phyloP scores from a whole-genome alignment of 257 asterid species.

The Salvia hispanica region DNA sequence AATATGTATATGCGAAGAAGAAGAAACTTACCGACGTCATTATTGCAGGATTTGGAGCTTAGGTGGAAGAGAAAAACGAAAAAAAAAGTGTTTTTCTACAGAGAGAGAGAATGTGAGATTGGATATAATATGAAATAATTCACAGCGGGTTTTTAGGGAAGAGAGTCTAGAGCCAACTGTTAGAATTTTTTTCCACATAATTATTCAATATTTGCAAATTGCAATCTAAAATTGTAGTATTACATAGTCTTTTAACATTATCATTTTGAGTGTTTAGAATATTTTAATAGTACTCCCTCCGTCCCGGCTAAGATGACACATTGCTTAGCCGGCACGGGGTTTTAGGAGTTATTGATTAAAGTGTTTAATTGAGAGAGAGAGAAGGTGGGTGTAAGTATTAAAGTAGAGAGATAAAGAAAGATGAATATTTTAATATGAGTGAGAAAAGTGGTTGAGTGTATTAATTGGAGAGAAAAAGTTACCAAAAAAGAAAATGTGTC shows the following conservation, averaged over 20 bases:
- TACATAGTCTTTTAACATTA: neutral
- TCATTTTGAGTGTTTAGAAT: neutral
- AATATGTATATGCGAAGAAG: neutral
- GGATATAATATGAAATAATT: slow-evolving; percentile 31
- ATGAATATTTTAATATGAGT: too few relatives aligned
- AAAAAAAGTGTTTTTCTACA: neutral
- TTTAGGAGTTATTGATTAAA: too few relatives aligned
- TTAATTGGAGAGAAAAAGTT: too few relatives aligned
- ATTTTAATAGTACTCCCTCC: neutral
- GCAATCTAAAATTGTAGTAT: neutral
- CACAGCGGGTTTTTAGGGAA: slow-evolving; percentile 45
- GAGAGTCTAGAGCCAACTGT: slow-evolving; percentile 11
- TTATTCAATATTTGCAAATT: neutral
- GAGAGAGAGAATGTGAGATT: slow-evolving; percentile 26
- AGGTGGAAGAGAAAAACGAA: slow-evolving; percentile 32
- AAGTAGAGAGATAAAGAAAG: too few relatives aligned
- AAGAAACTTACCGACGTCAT: slow-evolving; percentile 63
- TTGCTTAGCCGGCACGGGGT: too few relatives aligned
- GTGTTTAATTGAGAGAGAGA: too few relatives aligned
- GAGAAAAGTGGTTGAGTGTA: too few relatives aligned
- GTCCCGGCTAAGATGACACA: too few relatives aligned
- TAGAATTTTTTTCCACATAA: neutral
- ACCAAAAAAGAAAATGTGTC: too few relatives aligned
- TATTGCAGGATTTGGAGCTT: slow-evolving; percentile 38
- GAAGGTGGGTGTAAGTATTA: too few relatives aligned